Conservation (phyloP, 495 filamentous ascomycete species). For the Bombardia bombarda region DNA sequence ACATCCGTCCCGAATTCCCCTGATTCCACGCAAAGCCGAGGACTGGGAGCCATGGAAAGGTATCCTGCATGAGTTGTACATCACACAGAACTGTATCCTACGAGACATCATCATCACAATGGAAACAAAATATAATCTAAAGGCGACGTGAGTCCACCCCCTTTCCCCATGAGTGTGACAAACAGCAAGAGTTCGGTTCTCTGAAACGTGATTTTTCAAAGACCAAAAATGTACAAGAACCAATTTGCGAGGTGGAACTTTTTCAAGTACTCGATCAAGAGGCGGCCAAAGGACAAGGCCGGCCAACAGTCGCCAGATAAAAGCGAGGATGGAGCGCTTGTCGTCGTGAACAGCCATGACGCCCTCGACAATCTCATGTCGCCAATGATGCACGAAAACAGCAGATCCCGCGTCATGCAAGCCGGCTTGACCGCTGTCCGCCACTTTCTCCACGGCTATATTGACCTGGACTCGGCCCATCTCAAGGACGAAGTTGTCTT, state of each 20-base stretch:
- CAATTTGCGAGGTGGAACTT: conserved; percentile 24
- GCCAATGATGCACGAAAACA: conserved; percentile 11
- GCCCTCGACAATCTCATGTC: conserved; percentile 4
- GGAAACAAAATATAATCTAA: conserved; percentile 19
- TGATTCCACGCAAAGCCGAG: conserved; percentile 16
- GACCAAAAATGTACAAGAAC: conserved; percentile 29
- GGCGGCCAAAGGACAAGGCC: conserved; percentile 7
- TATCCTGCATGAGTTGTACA: conserved; percentile 23
- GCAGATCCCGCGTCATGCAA: conserved; percentile 12
- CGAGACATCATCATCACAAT: conserved; percentile 23
- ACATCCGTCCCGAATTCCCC: conserved; percentile 1
- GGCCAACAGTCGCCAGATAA: conserved; percentile 1
- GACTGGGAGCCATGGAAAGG: conserved; percentile 27
- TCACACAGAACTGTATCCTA: conserved; percentile 23
- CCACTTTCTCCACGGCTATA: conserved; percentile 16
- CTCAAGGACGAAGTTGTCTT: conserved; percentile 13
- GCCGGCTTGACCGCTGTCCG: conserved; percentile 17
- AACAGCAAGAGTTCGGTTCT: not conserved
- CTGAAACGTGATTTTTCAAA: conserved; percentile 3
- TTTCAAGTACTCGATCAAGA: conserved; percentile 25
- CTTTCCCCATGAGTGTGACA: not conserved
- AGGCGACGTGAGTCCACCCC: conserved; percentile 19
- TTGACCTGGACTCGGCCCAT: conserved; percentile 14
- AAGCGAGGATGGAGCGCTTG: conserved; percentile 5
- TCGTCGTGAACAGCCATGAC: not conserved